Conservation (phyloP, 176 grass and related monocot genomes). For the Avena insularis region DNA sequence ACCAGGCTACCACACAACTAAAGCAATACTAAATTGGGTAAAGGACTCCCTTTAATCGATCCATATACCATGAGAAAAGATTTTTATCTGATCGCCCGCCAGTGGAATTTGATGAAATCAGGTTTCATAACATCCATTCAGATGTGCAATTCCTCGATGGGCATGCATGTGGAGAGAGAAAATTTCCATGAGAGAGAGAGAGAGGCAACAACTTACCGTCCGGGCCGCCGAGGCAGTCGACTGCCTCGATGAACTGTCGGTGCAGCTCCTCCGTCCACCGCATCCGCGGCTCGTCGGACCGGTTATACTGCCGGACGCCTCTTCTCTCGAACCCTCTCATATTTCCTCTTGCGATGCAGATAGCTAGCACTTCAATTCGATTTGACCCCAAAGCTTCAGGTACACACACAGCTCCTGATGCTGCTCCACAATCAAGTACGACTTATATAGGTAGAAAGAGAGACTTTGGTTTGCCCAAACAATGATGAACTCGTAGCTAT, state of each 20-base stretch:
- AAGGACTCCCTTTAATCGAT: background rate
- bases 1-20: background rate
- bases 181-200: background rate
- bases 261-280: slow-evolving; percentile 96
- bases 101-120: background rate
- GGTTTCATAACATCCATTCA: background rate
- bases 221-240: slow-evolving; percentile 78
- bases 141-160: background rate
- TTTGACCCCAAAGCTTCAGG: slow-evolving; percentile 33
- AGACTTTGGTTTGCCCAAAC: slow-evolving; percentile 7
- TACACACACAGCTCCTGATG: background rate
- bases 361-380: slow-evolving; percentile 31
- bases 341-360: background rate
- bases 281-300: slow-evolving; percentile 77
- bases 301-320: slow-evolving; percentile 82
- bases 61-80: background rate
- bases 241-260: slow-evolving; percentile 69
- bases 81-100: background rate
- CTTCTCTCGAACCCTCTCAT: slow-evolving; percentile 74
- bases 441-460: background rate
- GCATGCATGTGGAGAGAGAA: background rate
- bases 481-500: slow-evolving; percentile 31
- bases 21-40: background rate
- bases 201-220: slow-evolving; percentile 56
- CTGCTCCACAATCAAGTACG: background rate